These are phyloP conservation scores for Chrysoporthe deuterocubensis DNA, from an alignment of 2,329 filamentous ascomycete genomes.

Conservation along the genomic window DNA sequence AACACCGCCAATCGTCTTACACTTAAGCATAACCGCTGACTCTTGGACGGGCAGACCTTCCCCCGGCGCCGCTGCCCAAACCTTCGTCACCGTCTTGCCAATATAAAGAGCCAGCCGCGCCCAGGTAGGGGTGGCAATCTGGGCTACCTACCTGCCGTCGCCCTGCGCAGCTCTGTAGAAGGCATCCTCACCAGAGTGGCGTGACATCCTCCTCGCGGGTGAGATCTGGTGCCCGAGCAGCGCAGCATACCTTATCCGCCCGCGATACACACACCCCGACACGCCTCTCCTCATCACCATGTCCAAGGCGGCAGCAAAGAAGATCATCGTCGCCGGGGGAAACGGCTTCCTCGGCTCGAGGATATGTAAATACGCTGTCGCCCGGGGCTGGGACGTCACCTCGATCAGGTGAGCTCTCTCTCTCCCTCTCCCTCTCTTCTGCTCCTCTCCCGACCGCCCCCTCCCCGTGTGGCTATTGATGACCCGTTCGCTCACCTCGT, in stretches of 20 bases:
- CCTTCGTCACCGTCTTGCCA: too few relatives aligned
- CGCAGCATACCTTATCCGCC: too few relatives aligned
- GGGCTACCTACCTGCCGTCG: not conserved
- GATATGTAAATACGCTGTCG: slow-evolving; percentile 88
- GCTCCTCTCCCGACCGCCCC: not conserved
- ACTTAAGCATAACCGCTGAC: slow-evolving; percentile 9
- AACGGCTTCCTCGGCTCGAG: slow-evolving; percentile 88
- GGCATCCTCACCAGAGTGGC: not conserved
- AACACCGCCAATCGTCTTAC: not conserved
- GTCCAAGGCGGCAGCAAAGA: slow-evolving; percentile 64
- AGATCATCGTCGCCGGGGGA: slow-evolving; percentile 88
- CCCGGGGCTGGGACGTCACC: slow-evolving; percentile 87
- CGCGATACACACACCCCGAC: not conserved
- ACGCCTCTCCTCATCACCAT: slow-evolving; percentile 43
- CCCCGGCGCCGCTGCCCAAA: too few relatives aligned
- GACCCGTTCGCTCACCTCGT: not conserved
- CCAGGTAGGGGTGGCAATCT: not conserved
- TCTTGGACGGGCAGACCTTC: not conserved
- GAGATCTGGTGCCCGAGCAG: not conserved
- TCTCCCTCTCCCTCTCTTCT: not conserved
- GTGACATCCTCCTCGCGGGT: slow-evolving; percentile 22
- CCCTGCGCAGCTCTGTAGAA: not conserved
- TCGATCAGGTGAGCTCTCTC: slow-evolving; percentile 74
- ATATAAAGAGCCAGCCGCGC: not conserved
- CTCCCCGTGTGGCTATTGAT: too few relatives aligned